Base-by-base conservation (phyloP, 352 stramenopile species). In the Phytophthora meadii region DNA sequence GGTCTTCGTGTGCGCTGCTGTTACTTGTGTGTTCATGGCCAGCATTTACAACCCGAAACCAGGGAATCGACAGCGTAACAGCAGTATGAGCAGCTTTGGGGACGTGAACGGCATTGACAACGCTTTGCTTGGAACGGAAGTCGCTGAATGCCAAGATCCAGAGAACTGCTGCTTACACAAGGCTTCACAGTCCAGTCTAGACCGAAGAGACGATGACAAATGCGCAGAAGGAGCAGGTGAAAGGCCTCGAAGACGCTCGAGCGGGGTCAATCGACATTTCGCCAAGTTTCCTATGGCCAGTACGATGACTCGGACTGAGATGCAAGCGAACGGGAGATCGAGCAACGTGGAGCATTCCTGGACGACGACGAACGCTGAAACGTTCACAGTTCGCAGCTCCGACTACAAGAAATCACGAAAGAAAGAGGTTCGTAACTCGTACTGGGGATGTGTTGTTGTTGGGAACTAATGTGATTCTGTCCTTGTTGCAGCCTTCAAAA, bases 331-430 rank as follows among this genome's bases (percentile, higher is more conserved):
- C 25, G 81, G 81, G 12, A 71, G 70, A 11, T 80, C 79, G 0
- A 87, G 72, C 49, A 87, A 83, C 34, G 67, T 84, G 14, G 70
- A 82, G 8, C 84, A 92, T 49, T 75, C 76, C 4, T 90, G 78
- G 70, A 68, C 81, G 2, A 74, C 70, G 1, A 76, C 81, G 2
- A 66, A 60, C 17, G 84, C 79, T 3, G 79, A 92, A 49, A 87
- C 80, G 1, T 95, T 95, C 44, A 70, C 72, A 19, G 73, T 95
- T 36, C 85, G 87, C 2, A 89, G 84, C 49, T 61, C 79, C 5
- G 83, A 95, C 19, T 95, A 95, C 79, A 95, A 93, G 61, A 90
- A 88, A 39, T 82, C 77, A 5, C 83, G 79, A n/a, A 81, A 85
- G 66, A 95, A 95, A 75, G 75, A 94, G 73, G 78, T 88, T 47